These are phyloP conservation scores for Starmera stellimalicola DNA, from an alignment of 1,139 yeast genomes.

Conservation along the genomic window DNA sequence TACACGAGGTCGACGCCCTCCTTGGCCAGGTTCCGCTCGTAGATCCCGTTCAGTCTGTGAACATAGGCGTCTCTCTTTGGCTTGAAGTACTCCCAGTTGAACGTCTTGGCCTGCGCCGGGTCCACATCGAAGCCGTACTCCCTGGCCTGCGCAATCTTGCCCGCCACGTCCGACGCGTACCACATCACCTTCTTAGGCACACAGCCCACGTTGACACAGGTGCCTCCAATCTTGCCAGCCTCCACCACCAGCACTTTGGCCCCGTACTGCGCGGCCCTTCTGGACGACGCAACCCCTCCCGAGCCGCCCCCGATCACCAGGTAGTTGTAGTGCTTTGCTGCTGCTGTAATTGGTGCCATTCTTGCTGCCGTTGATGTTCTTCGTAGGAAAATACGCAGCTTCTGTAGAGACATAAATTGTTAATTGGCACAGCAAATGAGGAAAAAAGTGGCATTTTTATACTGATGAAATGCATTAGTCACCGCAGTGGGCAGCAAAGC, in stretches of 20 bases:
- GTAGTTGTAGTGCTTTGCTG: constrained; percentile 68
- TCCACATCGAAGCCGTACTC: constrained; percentile 71
- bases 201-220: constrained; percentile 99
- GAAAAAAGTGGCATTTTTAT: no score
- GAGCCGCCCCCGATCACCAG: constrained; percentile 99
- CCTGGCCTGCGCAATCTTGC: constrained; percentile 58
- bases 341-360: constrained; percentile 20
- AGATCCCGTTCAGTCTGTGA: constrained; percentile 80
- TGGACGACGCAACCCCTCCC: constrained; percentile 96
- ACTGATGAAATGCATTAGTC: no score
- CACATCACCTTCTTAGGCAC: constrained; percentile 99
- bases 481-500: no score
- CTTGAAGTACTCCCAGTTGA: constrained; percentile 77
- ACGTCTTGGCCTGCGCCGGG: constrained; percentile 44
- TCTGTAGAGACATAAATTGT: neutral
- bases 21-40: constrained; percentile 73
- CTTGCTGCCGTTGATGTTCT: constrained; percentile 8
- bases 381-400: constrained; percentile 2
- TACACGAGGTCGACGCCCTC: constrained; percentile 83
- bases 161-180: constrained; percentile 89
- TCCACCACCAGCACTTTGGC: constrained; percentile 81
- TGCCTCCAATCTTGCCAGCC: constrained; percentile 81
- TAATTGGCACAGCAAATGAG: no score
- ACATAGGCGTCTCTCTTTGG: constrained; percentile 88
- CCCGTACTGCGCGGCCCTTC: constrained; percentile 93